Evolutionary conservation across 1,139 yeast species (phyloP).

Genomic region (Scheffersomyces parashehatae): DNA sequence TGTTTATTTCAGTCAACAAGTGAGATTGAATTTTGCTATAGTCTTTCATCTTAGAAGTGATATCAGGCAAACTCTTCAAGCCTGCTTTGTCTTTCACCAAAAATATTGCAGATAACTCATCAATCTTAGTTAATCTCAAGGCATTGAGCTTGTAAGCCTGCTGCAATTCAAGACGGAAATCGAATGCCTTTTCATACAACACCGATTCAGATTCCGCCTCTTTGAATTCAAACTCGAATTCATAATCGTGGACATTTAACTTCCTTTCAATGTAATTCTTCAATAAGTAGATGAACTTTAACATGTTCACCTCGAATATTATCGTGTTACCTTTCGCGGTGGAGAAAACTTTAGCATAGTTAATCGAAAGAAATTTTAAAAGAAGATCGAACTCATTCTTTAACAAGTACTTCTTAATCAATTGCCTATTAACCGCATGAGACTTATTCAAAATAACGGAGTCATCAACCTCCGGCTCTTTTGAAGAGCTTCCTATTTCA

Average conservation of each 20-base stretch:
- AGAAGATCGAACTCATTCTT: slow-evolving; percentile 52
- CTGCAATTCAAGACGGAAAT: slow-evolving; percentile 9
- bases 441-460: slow-evolving; percentile 22
- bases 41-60: slow-evolving; percentile 19
- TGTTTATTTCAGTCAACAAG: slow-evolving; percentile 27
- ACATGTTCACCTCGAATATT: slow-evolving; percentile 54
- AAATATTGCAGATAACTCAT: slow-evolving; percentile 30
- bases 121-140: slow-evolving; percentile 16
- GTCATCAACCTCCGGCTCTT: slow-evolving; percentile 7
- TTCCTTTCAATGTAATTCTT: slow-evolving; percentile 22
- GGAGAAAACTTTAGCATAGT: slow-evolving; percentile 48
- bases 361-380: slow-evolving; percentile 37
- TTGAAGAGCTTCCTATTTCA: slow-evolving; percentile 13
- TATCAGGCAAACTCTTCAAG: slow-evolving; percentile 24
- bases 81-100: slow-evolving; percentile 25
- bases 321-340: slow-evolving; percentile 35
- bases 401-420: slow-evolving; percentile 46
- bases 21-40: slow-evolving; percentile 19
- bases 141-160: slow-evolving; percentile 14
- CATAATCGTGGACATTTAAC: slow-evolving; percentile 14
- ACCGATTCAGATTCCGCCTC: slow-evolving; percentile 10
- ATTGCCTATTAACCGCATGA: slow-evolving; percentile 51
- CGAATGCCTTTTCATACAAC: slow-evolving; percentile 10
- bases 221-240: slow-evolving; percentile 15
- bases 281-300: slow-evolving; percentile 44